Base-by-base conservation (phyloP, 176 grass and related monocot genomes). In the Musa beccarii region DNA sequence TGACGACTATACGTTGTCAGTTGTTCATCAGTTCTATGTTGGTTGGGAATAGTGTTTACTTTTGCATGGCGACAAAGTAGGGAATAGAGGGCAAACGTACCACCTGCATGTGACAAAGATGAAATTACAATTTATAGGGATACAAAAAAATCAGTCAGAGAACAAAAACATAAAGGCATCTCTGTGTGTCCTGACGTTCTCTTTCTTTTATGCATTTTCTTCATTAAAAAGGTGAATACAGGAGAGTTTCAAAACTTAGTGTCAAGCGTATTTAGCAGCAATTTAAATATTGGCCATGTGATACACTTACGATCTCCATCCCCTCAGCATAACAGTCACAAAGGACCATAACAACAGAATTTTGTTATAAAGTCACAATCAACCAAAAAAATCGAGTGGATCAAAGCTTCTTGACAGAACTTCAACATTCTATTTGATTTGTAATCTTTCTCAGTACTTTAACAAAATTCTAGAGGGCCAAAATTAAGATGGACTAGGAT, bases 61-160 rank as follows among this genome's bases (percentile, higher is more conserved):
- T 96, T 96, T 25, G 84, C 84, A 75, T 92, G 89, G 59, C 92
- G 89, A 64, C 92, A 92, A 81, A 96, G 86, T 72, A 96, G 78
- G 76, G 92, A 96, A 82, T 96, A 96, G 25, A 96, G 86, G 57
- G 92, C 92, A 82, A 96, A 96, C 56, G 92, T 96, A 66, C 92
- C 92, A 77, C 92, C 89, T 96, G 84, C 54, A 68, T 72, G 62
- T 49, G 63, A 68, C 61, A 29, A 43, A 43, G 34, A 43, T 79
- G 43, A 55, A 78, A 57, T 68, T 76, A 55, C 52, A 72, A 12
- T 68, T 78, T 56, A 59, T 71, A 52, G 54, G 34, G 29, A 70
- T 20, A 19, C 11, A 70, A 20, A 70, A 70, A 70, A 69, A 24
- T 24, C 20, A 64, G n/a, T 64, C 24, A 11, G n/a, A 13, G 63